Conservation (phyloP, 441 rosid genomes). For the Populus tomentosa region DNA sequence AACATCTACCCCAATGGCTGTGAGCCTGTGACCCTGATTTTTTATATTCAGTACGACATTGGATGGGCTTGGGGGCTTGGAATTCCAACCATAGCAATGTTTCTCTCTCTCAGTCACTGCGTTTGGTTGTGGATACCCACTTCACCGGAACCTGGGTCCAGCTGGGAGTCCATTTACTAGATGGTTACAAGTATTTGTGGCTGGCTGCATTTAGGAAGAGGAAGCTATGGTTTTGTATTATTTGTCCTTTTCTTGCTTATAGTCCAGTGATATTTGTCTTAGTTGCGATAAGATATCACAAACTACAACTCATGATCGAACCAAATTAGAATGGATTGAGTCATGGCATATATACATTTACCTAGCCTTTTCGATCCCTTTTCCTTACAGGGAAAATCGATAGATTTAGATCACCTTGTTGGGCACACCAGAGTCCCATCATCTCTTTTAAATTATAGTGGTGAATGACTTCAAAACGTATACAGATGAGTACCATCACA, state of each 20-base stretch:
- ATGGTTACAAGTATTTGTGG: slow-evolving; percentile 61
- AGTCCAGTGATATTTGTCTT: slow-evolving; percentile 18
- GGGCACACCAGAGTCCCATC: no score
- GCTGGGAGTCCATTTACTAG: slow-evolving; percentile 87
- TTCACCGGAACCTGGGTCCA: slow-evolving; percentile 72
- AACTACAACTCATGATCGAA: no score
- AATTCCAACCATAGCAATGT: slow-evolving; percentile 76
- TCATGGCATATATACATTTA: slow-evolving; percentile 45
- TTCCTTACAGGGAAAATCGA: no score
- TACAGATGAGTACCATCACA: not conserved
- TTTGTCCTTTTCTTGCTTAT: no score
- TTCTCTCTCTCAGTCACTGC: slow-evolving; percentile 40
- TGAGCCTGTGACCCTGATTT: slow-evolving; percentile 78
- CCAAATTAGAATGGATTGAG: no score
- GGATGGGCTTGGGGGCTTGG: slow-evolving; percentile 97
- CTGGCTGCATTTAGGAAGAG: slow-evolving; percentile 64
- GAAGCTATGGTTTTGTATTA: slow-evolving; percentile 34
- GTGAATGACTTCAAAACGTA: no score
- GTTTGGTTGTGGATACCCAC: slow-evolving; percentile 51
- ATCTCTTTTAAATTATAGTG: no score
- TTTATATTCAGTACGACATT: slow-evolving; percentile 74
- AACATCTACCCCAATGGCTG: slow-evolving; percentile 58
- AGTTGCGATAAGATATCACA: no score
- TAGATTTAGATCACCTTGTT: no score
- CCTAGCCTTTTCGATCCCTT: no score